Conservation (phyloP, 805 yeast species). For the Lipomyces sp. region DNA sequence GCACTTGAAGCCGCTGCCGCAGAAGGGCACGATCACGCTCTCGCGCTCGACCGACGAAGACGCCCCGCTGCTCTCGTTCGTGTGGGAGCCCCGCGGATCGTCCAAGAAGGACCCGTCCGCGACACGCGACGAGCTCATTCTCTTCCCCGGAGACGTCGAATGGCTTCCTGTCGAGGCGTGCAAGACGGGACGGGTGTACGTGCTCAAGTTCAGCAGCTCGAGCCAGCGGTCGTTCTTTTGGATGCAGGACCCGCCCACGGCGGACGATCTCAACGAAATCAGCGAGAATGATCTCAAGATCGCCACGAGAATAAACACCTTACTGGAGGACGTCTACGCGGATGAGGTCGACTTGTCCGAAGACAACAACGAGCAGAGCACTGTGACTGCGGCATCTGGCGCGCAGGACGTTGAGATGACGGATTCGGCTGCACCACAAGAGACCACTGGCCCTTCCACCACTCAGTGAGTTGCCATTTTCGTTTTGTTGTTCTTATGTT, state of each 20-base stretch:
- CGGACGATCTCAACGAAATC: slow-evolving; percentile 55
- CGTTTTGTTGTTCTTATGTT: neutral
- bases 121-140: slow-evolving; percentile 54
- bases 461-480: slow-evolving; percentile 24
- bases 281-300: slow-evolving; percentile 57
- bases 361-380: neutral
- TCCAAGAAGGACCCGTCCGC: slow-evolving; percentile 36
- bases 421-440: slow-evolving; percentile 14
- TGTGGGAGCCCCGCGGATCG: slow-evolving; percentile 65
- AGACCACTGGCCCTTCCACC: neutral
- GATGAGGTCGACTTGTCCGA: slow-evolving; percentile 26
- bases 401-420: slow-evolving; percentile 25
- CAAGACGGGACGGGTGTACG: slow-evolving; percentile 72
- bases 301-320: slow-evolving; percentile 46
- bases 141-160: slow-evolving; percentile 82
- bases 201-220: slow-evolving; percentile 59
- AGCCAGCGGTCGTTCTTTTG: slow-evolving; percentile 59
- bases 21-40: slow-evolving; percentile 63
- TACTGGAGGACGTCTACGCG: slow-evolving; percentile 44
- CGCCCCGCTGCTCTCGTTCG: slow-evolving; percentile 64
- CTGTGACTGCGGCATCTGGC: neutral
- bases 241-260: slow-evolving; percentile 70
- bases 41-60: slow-evolving; percentile 60
- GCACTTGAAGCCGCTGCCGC: slow-evolving; percentile 64
- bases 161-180: slow-evolving; percentile 70